Conservation (phyloP, 225 moss, liverwort and hornwort genomes). For the Takakia lepidozioides region DNA sequence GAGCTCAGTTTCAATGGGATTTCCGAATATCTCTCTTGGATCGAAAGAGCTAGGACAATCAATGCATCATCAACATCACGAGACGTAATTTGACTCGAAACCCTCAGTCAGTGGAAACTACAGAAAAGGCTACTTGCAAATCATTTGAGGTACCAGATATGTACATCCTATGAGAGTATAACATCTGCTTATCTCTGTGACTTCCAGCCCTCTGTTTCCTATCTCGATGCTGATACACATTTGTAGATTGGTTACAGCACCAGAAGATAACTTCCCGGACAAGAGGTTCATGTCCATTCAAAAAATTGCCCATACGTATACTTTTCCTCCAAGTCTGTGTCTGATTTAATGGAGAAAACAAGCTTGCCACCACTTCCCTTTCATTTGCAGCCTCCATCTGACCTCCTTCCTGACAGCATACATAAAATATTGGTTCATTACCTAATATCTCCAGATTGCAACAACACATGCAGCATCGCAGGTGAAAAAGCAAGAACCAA, state of each 20-base stretch:
- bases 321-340: constrained; percentile 45
- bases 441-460: too few species aligned
- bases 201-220: constrained; percentile 43
- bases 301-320: constrained; percentile 75
- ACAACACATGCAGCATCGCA: too few species aligned
- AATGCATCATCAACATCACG: too few species aligned
- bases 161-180: constrained; percentile 86
- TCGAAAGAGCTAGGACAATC: too few species aligned
- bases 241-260: constrained; percentile 59
- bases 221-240: constrained; percentile 45
- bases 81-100: too few species aligned
- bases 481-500: not conserved
- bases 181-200: too few species aligned
- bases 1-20: too few species aligned
- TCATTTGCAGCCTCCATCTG: constrained; percentile 71
- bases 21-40: too few species aligned
- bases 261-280: constrained; percentile 79
- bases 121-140: constrained; percentile 75
- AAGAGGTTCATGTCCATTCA: constrained; percentile 83
- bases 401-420: constrained; percentile 42
- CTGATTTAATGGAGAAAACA: constrained; percentile 57
- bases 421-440: too few species aligned
- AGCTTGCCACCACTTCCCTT: constrained; percentile 54
- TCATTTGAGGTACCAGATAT: constrained; percentile 71
- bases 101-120: constrained; percentile 57